Conservation (phyloP, 495 filamentous ascomycete species). For the Neurospora tetraspora region DNA sequence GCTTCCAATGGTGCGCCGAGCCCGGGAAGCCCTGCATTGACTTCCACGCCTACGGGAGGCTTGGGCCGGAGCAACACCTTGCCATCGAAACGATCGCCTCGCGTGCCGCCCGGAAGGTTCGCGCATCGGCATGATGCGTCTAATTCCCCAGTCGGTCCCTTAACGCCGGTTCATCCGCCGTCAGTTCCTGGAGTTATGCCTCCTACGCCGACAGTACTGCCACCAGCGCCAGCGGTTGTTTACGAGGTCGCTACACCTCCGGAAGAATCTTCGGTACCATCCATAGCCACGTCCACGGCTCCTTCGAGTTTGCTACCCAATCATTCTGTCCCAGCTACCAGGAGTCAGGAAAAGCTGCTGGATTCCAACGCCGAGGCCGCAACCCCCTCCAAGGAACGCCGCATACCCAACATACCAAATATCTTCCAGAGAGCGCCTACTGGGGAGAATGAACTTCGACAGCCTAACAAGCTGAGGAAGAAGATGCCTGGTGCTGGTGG, state of each 20-base stretch:
- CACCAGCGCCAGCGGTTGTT: conserved; percentile 14
- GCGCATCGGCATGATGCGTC: conserved; percentile 23
- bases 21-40: conserved; percentile 57
- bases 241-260: conserved; percentile 19
- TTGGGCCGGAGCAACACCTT: conserved; percentile 89
- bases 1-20: conserved; percentile 60
- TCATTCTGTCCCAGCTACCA: conserved; percentile 18
- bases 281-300: conserved; percentile 3
- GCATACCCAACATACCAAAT: conserved; percentile 50
- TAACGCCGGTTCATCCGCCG: conserved; percentile 18
- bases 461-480: conserved; percentile 80
- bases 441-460: conserved; percentile 51
- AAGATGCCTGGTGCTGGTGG: conserved; percentile 63
- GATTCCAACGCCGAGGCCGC: conserved; percentile 33
- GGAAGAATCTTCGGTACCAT: conserved; percentile 5
- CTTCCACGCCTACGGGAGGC: conserved; percentile 44
- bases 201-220: conserved; percentile 1
- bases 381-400: conserved; percentile 63
- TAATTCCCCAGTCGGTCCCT: conserved; percentile 22
- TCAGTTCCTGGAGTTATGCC: background rate
- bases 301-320: conserved; percentile 6
- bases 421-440: conserved; percentile 61
- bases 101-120: conserved; percentile 44
- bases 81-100: conserved; percentile 85
- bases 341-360: conserved; percentile 41